A percentile compares a stretch with the other conserved stretches of the same genome.
phyloP scores from a whole-genome alignment of 306 rosid species.

The Prosopis cineraria region DNA sequence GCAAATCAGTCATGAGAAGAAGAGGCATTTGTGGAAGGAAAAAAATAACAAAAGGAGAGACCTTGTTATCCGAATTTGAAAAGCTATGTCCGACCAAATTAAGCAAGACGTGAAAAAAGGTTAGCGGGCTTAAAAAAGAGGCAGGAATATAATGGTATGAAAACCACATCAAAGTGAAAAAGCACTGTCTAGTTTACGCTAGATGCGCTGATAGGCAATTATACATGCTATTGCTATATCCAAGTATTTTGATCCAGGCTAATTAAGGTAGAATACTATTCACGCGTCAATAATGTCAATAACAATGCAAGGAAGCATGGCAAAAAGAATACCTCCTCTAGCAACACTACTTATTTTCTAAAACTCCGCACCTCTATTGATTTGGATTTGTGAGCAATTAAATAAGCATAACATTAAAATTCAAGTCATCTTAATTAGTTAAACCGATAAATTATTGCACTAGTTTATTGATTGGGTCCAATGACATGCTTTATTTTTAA shows the following conservation, averaged over 20 bases:
- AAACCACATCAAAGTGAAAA: neutral
- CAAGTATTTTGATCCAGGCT: neutral
- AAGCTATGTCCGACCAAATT: neutral
- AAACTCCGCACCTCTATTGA: no score
- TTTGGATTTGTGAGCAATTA: no score
- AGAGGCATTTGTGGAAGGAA: no score
- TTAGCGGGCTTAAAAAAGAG: neutral
- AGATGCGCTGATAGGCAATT: neutral
- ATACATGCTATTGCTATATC: neutral
- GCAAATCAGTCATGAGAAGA: no score
- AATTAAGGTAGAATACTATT: neutral
- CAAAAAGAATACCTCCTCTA: slow-evolving; percentile 11
- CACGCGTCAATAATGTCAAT: neutral
- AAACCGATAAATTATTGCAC: no score
- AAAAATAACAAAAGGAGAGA: neutral
- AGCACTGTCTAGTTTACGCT: neutral
- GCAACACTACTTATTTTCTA: no score
- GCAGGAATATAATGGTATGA: no score
- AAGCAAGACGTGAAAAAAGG: neutral
- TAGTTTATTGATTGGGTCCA: no score
- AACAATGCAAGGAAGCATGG: neutral
- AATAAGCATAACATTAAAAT: no score
- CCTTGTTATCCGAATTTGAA: neutral
- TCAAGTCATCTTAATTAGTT: no score
- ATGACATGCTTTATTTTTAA: no score